Evolutionary conservation across 208 protist genomes (phyloP).

Genomic region (Borovskyia barvae): DNA sequence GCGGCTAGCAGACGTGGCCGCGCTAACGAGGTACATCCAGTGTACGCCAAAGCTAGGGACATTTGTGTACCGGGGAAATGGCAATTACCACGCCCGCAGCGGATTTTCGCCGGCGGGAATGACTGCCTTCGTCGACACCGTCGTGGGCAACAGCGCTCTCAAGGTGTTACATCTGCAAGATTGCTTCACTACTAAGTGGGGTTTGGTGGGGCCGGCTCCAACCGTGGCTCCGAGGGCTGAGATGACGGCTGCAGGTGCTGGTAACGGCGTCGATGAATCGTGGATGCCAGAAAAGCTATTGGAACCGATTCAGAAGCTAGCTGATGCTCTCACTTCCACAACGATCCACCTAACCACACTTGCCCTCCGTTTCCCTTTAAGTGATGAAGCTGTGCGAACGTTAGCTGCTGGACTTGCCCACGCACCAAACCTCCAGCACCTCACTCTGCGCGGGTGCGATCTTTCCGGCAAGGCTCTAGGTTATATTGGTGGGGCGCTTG

Average conservation of each 20-base stretch:
- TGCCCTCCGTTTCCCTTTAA: constrained; percentile 54
- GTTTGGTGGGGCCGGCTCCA: constrained; percentile 5
- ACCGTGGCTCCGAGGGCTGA: constrained; percentile 9
- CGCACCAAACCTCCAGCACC: constrained; percentile 32
- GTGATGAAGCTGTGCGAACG: constrained; percentile 37
- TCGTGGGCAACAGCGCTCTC: constrained; percentile 26
- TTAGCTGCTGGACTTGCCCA: constrained; percentile 39
- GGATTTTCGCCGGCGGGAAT: constrained; percentile 39
- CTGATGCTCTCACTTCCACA: constrained; percentile 24
- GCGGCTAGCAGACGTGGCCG: constrained; percentile 11
- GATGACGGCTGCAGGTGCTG: not conserved
- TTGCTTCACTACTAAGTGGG: constrained; percentile 47
- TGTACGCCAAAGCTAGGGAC: constrained; percentile 18
- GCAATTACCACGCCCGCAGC: constrained; percentile 38
- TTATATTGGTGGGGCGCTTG: constrained; percentile 33
- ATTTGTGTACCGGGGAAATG: constrained; percentile 48
- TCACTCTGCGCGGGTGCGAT: constrained; percentile 54
- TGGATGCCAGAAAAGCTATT: constrained; percentile 22
- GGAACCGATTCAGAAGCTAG: constrained; percentile 29
- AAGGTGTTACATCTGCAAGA: constrained; percentile 45
- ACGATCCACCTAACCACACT: constrained; percentile 39
- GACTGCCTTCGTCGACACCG: constrained; percentile 23
- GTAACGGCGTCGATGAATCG: constrained; percentile 1
- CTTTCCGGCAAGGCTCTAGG: constrained; percentile 34
- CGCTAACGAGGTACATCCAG: constrained; percentile 28